A percentile compares a stretch with the other conserved stretches of the same genome.
phyloP scores from a whole-genome alignment of 257 asterid genomes.

The Nicotiana attenuata region DNA sequence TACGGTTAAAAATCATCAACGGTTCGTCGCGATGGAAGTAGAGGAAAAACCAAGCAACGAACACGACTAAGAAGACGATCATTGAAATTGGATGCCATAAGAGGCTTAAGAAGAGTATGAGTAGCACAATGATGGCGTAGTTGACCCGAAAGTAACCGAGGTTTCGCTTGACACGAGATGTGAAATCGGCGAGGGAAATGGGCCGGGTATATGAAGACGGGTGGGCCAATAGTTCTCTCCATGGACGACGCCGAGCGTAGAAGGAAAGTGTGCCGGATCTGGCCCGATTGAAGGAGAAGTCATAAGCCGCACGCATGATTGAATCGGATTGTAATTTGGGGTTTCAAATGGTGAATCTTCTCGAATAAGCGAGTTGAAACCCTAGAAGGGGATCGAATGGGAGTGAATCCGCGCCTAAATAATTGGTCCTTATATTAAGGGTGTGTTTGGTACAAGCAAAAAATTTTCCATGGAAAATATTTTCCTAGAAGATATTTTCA shows the following conservation, averaged over 20 bases:
- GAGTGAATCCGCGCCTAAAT: neutral
- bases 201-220: constrained; percentile 59
- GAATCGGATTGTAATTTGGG: neutral
- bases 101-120: constrained; percentile 51
- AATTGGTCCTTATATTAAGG: neutral
- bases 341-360: neutral
- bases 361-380: neutral
- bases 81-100: constrained; percentile 64
- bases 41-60: constrained; percentile 46
- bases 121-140: constrained; percentile 38
- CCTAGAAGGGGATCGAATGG: neutral
- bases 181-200: constrained; percentile 31
- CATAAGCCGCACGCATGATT: neutral
- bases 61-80: constrained; percentile 44
- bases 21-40: constrained; percentile 63
- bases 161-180: constrained; percentile 41
- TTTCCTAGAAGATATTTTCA: too few species aligned
- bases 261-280: constrained; percentile 34
- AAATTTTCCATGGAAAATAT: too few species aligned
- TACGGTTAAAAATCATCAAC: constrained; percentile 40
- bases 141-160: constrained; percentile 66
- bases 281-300: constrained; percentile 22
- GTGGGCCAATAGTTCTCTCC: constrained; percentile 67
- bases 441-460: too few species aligned
- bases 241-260: constrained; percentile 56